Base-by-base conservation (phyloP, 345 rosid species). In the Citrus hindsii region DNA sequence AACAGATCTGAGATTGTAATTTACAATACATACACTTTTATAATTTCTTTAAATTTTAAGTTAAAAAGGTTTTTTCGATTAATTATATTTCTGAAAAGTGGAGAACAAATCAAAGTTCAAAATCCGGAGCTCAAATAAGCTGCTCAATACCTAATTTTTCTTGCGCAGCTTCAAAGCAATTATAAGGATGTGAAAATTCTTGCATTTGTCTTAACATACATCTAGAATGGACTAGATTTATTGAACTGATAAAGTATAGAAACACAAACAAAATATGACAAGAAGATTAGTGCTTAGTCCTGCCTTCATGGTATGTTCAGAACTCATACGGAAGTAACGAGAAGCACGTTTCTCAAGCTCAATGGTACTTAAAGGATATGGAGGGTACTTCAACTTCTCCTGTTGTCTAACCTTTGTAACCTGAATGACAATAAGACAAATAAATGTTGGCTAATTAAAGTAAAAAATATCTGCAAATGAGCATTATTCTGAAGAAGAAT, bases 321-420 rank as follows among this genome's bases (percentile, higher is more conserved):
- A 96, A 86, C 98, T 96, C 90, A 94, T 89, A 60, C 90, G 91
- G 81, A 95, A 95, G 85, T 89, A 94, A 77, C 98, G 88, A 40
- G 98, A 96, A 85, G 99, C 97, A 33, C 98, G 97, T 81, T 94
- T 94, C 81, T 91, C 97, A 87, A 94, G 94, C 82, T 96, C 99
- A 86, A 94, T 90, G 42, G 99, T 96, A 84, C 86, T 96, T 90
- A 96, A 86, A 62, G 99, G 99, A 88, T 91, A 79, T 69, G 98
- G 98, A 85, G 99, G 97, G 83, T 90, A 89, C 76, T 94, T 94
- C 46, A 82, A 85, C 78, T 85, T 89, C 86, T 96, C 98, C 84
- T 86, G 92, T 65, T 90, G 93, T 67, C 81, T 91, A 77, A 94
- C 97, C 58, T 89, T 90, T 81, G 90, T 88, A 46, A 96, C 99